Base-by-base conservation (phyloP, 345 rosid species). In the Bruguiera parviflora region DNA sequence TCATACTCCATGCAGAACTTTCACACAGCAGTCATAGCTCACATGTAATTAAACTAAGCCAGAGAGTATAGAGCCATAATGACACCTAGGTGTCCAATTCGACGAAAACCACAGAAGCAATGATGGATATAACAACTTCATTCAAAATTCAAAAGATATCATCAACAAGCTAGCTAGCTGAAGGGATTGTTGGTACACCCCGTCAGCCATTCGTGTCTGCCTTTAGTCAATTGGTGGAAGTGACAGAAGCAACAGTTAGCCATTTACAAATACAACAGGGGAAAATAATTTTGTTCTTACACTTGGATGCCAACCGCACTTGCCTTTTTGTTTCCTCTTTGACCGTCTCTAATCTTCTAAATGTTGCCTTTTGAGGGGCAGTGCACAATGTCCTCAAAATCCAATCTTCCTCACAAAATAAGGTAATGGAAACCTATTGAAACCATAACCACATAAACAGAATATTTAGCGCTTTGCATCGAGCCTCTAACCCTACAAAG, bases 161-260 rank as follows among this genome's bases (percentile, higher is more conserved):
- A 62, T 32, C 51, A 58, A 13, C 27, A n/a, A 28, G 65, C 16
- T 56, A 27, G 59, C 8, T 24, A 5, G 25, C 2, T 21, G 56
- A 58, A 62, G 63, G 71, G 73, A 67, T 67, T 71, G 24, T 8
- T 28, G 64, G 68, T 53, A 68, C 73, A 64, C 49, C 53, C 67
- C 55, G 71, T 53, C 67, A 47, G 69, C 53, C 49, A 56, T 71
- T 58, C 58, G 58, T 69, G 66, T 13, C 58, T 67, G 67, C 56
- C 66, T 70, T 57, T 53, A 71, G 73, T 73, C 69, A 73, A 73
- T 73, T 77, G 66, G 77, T 73, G 53, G 66, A 31, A 20, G 64
- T 65, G 56, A 73, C 66, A 27, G 60, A 27, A 70, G 58, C 13
- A 25, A 57, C 29, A 64, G 66, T 27, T 47, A 59, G 31, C 52